phyloP scores from a whole-genome alignment of 2,329 filamentous ascomycete genomes.

The Sporothrix luriei region DNA sequence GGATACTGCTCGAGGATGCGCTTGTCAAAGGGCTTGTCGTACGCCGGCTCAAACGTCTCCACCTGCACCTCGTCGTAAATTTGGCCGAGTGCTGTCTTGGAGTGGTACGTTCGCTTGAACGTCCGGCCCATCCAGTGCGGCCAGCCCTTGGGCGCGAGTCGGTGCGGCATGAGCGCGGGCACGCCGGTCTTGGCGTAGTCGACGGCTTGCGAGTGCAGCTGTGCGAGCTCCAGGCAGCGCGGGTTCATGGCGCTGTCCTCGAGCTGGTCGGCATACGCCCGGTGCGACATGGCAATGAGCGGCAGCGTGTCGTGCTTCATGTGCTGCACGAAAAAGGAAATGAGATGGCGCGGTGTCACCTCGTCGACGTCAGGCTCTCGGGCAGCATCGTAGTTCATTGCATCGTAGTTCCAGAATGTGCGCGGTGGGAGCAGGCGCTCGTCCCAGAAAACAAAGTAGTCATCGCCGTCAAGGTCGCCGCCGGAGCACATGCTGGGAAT shows the following conservation, averaged over 20 bases:
- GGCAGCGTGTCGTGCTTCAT: conserved; percentile 88
- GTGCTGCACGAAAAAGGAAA: conserved; percentile 84
- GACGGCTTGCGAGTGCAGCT: conserved; percentile 85
- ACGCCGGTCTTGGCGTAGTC: conserved; percentile 92
- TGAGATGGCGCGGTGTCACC: conserved; percentile 73
- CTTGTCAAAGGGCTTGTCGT: conserved; percentile 71
- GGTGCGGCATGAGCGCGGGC: conserved; percentile 66
- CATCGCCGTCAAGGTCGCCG: conserved; percentile 92
- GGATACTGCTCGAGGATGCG: conserved; percentile 68
- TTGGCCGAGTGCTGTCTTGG: conserved; percentile 71
- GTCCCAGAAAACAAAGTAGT: conserved; percentile 95
- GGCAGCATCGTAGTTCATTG: conserved; percentile 74
- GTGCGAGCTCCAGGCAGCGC: conserved; percentile 73
- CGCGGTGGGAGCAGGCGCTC: conserved; percentile 63
- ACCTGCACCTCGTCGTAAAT: conserved; percentile 75
- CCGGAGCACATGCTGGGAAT: conserved; percentile 94
- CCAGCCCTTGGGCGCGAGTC: conserved; percentile 64
- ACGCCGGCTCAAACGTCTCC: conserved; percentile 72
- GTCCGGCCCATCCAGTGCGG: conserved; percentile 88
- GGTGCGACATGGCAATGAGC: conserved; percentile 77
- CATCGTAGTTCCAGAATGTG: conserved; percentile 63
- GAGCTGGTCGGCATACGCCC: conserved; percentile 71
- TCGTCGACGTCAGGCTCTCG: conserved; percentile 59
- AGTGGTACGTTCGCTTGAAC: conserved; percentile 61
- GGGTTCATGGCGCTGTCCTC: conserved; percentile 64